Evolutionary conservation across 768 basidiomycete species (phyloP).

Genomic region (Sarcodon aspratus): DNA sequence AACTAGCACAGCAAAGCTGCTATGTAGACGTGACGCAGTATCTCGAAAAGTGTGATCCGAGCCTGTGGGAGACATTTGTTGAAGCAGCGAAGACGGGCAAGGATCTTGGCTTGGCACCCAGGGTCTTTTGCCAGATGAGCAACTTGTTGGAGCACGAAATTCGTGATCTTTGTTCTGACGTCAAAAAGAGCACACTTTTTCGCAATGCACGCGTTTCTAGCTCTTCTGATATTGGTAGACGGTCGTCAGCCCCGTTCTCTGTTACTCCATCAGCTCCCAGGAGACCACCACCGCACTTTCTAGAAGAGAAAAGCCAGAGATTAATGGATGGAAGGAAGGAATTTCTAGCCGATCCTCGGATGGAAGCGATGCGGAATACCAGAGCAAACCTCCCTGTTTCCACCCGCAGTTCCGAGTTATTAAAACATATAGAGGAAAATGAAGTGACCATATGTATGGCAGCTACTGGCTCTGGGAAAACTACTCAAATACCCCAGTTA

Average conservation of each 20-base stretch:
- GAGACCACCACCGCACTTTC: constrained; percentile 6
- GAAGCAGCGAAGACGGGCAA: constrained; percentile 50
- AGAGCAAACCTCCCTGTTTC: constrained; percentile 69
- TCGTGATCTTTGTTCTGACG: constrained; percentile 55
- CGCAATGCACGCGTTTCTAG: constrained; percentile 40
- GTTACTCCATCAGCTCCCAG: background rate
- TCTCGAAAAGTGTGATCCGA: constrained; percentile 73
- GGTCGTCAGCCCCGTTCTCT: background rate
- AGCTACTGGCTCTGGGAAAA: constrained; percentile 87
- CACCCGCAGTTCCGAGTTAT: constrained; percentile 50
- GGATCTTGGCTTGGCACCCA: constrained; percentile 62
- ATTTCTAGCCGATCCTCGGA: constrained; percentile 48
- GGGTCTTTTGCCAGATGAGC: constrained; percentile 55
- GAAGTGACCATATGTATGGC: constrained; percentile 88
- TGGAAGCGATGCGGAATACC: constrained; percentile 56
- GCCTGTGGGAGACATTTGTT: constrained; percentile 67
- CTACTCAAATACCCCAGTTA: constrained; percentile 89
- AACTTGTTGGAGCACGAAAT: constrained; percentile 57
- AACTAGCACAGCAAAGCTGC: constrained; percentile 55
- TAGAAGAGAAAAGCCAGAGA: constrained; percentile 42
- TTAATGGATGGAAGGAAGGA: constrained; percentile 40
- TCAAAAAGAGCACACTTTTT: constrained; percentile 55
- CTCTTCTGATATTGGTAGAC: background rate
- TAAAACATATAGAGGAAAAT: constrained; percentile 59
- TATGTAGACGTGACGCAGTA: constrained; percentile 86